phyloP scores from a whole-genome alignment of 177 flowering plant genomes.

The Telopea speciosissima region DNA sequence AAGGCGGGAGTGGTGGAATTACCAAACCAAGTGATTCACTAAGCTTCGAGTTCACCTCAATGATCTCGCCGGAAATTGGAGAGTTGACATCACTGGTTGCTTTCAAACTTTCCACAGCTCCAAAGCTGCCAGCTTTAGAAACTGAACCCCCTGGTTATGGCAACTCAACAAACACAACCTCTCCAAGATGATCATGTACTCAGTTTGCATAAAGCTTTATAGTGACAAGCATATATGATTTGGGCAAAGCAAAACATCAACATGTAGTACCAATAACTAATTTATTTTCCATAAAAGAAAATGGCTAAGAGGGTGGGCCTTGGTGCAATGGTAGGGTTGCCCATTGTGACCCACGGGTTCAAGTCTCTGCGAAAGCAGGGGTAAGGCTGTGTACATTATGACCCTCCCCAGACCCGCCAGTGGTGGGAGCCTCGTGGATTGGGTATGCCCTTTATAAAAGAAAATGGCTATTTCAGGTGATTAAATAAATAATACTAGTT shows the following conservation, averaged over 20 bases:
- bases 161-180: conserved; percentile 93
- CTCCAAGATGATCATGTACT: conserved; percentile 85
- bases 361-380: too few species aligned
- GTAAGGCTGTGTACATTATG: too few species aligned
- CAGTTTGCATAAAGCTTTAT: neutral
- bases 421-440: too few species aligned
- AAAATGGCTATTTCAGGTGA: too few species aligned
- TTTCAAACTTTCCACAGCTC: conserved; percentile 97
- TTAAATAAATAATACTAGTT: too few species aligned
- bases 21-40: conserved; percentile 76
- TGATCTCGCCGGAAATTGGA: conserved; percentile 84
- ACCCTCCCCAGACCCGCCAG: too few species aligned
- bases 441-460: too few species aligned
- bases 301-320: too few species aligned
- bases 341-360: too few species aligned
- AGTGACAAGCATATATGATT: too few species aligned
- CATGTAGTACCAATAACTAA: neutral
- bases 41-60: conserved; percentile 75
- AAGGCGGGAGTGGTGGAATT: conserved; percentile 10
- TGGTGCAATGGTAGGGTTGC: too few species aligned
- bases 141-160: conserved; percentile 65
- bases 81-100: conserved; percentile 94
- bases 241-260: neutral
- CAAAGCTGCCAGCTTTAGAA: conserved; percentile 53
- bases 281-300: too few species aligned